Percentiles rank a stretch among this genome's conserved stretches.
Conservation (phyloP, 192 early-diverging fungal genomes). For the Tieghemiomyces parasiticus region DNA sequence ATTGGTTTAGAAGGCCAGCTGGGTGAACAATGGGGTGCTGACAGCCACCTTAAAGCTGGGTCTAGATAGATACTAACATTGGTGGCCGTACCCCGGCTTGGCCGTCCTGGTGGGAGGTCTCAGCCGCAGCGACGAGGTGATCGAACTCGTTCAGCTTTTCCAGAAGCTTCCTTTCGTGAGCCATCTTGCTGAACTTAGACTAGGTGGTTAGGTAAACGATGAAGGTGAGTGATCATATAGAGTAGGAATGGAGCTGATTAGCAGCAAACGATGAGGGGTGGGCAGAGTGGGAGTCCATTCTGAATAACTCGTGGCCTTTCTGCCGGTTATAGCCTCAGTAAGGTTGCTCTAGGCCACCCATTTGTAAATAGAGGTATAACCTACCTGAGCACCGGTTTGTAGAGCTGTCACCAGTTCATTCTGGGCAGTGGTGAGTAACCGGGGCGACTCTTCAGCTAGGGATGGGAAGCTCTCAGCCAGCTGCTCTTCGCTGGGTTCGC, state of each 20-base stretch:
- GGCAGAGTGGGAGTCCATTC: neutral
- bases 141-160: neutral
- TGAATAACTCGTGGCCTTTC: neutral
- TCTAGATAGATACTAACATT: neutral
- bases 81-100: neutral
- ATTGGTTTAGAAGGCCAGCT: neutral
- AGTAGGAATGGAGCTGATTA: neutral
- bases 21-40: neutral
- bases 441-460: neutral
- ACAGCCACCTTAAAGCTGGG: neutral
- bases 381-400: neutral
- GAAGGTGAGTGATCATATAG: neutral
- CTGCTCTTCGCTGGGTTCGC: neutral
- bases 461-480: neutral
- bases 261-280: neutral
- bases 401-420: neutral
- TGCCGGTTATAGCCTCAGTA: neutral
- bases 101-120: neutral
- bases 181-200: neutral
- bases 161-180: neutral
- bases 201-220: neutral
- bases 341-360: neutral
- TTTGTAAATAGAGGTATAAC: neutral
- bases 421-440: neutral
- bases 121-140: neutral